phyloP scores from a whole-genome alignment of 1,284 basidiomycete species.

The Irpex sp. region DNA sequence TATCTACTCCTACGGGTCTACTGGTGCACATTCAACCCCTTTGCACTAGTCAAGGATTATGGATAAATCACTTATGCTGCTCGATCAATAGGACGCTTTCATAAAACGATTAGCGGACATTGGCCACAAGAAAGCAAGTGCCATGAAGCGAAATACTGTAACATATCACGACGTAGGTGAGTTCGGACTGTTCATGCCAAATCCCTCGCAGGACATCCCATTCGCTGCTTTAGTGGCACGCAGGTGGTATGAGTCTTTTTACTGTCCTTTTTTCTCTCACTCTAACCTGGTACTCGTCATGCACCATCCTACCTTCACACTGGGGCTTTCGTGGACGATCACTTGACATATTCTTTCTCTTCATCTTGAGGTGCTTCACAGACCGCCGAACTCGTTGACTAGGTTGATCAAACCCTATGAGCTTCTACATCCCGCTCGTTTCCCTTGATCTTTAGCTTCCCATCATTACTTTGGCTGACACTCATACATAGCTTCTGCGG shows the following conservation, averaged over 20 bases:
- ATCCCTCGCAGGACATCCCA: background rate
- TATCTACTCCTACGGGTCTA: background rate
- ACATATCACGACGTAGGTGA: constrained; percentile 60
- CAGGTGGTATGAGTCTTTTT: too few species aligned
- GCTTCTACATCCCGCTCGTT: background rate
- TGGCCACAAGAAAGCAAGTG: constrained; percentile 51
- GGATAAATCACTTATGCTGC: background rate
- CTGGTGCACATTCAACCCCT: background rate
- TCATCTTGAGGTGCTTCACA: too few species aligned
- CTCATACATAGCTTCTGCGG: constrained; percentile 42
- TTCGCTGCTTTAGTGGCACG: too few species aligned
- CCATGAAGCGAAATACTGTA: constrained; percentile 49
- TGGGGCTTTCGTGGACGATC: too few species aligned
- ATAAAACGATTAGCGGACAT: constrained; percentile 63
- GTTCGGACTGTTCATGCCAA: constrained; percentile 35
- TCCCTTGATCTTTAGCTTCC: background rate
- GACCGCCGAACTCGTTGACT: too few species aligned
- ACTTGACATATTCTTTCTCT: too few species aligned
- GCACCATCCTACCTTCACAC: too few species aligned
- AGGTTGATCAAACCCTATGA: background rate
- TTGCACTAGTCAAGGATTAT: background rate
- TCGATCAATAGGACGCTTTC: constrained; percentile 62
- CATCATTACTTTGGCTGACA: background rate
- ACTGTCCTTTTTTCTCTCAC: too few species aligned
- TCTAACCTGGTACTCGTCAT: too few species aligned